Evolutionary conservation across 257 asterid genomes (phyloP).

Genomic region (Leptodermis oblonga): DNA sequence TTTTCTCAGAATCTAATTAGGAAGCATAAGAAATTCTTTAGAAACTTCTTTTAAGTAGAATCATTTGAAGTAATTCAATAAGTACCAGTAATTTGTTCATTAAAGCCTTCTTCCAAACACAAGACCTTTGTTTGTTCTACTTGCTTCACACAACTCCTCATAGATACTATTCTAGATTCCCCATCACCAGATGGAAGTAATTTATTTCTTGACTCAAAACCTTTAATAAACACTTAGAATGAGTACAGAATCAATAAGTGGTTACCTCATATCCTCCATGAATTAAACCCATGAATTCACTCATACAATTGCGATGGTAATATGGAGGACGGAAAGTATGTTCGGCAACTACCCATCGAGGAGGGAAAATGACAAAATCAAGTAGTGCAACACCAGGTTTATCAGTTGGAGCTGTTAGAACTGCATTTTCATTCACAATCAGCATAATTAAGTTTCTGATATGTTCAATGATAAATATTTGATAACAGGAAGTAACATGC

Average conservation of each 20-base stretch:
- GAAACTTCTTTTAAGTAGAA: background rate
- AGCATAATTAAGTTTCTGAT: background rate
- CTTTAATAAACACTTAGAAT: background rate
- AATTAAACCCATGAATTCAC: slow-evolving; percentile 96
- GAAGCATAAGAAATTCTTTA: background rate
- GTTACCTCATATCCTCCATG: slow-evolving; percentile 87
- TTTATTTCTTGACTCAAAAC: background rate
- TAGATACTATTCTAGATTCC: background rate
- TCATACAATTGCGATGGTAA: slow-evolving; percentile 98
- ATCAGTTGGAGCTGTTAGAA: slow-evolving; percentile 91
- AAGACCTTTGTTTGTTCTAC: background rate
- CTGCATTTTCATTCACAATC: slow-evolving; percentile 41
- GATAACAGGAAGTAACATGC: background rate
- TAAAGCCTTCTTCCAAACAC: background rate
- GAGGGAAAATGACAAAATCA: slow-evolving; percentile 97
- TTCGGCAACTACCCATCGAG: slow-evolving; percentile 95
- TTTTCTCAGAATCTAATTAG: background rate
- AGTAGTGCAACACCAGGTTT: slow-evolving; percentile 94
- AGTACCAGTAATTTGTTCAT: background rate
- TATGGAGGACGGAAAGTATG: slow-evolving; percentile 98
- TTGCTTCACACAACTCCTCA: background rate
- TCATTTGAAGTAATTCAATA: background rate
- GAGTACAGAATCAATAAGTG: background rate
- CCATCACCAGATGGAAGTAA: background rate
- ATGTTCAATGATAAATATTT: background rate